Base-by-base conservation (phyloP, 768 basidiomycete genomes). In the Russula lepida region DNA sequence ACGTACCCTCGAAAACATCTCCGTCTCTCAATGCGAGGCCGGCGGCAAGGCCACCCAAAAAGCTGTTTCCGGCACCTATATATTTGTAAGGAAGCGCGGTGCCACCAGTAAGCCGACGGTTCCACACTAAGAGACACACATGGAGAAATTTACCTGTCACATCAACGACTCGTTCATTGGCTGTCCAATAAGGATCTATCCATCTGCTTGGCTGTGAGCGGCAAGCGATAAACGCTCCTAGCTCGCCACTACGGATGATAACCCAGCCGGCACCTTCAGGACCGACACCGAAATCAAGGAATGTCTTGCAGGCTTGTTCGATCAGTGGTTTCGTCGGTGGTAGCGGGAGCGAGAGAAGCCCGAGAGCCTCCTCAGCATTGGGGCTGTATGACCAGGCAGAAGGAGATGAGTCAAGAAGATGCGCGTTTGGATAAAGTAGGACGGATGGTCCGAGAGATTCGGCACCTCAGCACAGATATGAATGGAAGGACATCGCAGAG, bases 51-150 rank as follows among this genome's bases (percentile, higher is more conserved):
- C 92, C 92, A 15, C 92, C 92, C 25, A 95, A 77, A 71, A 95
- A 95, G 61, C 83, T 80, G 71, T 95, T 95, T 17, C 93, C 93
- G n/a, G 91, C 92, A 47, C 93, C 90, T 91, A 55, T 15, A 57
- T 30, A 57, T 50, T 23, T n/a, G 44, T 50, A n/a, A 21, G 50
- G 59, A 35, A 30, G 64, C 63, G 55, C 32, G 28, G 13, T 11
- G 3, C 15, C 50, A 51, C 30, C 5, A 47, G 39, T 43, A 51
- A 56, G 66, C 58, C 57, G 60, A 46, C 35, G 56, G 35, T 0
- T n/a, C 15, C 33, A 39, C 19, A 50, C 23, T 41, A 56, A 58
- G 43, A 54, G 35, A 30, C 53, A 28, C 46, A 65, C 62, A 54
- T 27, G 47, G 47, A 51, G 54, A 17, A 56, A 68, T 70, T 66